Evolutionary conservation across 768 basidiomycete species (phyloP).

Genomic region (Termitomyces sp.): DNA sequence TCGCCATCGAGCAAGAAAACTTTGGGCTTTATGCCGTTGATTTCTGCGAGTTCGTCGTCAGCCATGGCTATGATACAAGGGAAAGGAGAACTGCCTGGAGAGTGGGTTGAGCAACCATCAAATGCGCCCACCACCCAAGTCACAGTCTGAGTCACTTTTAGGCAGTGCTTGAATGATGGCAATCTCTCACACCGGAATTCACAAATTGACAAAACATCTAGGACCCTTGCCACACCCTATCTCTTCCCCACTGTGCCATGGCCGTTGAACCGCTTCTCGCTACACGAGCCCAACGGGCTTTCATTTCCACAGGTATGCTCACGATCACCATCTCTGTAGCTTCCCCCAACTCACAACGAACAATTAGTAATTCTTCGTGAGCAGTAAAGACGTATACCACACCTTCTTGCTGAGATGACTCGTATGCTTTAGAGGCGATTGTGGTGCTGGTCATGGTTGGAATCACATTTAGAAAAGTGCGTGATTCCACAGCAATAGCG

Average conservation of each 20-base stretch:
- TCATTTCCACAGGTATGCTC: constrained; percentile 66
- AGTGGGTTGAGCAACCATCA: neutral
- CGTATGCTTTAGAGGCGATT: constrained; percentile 58
- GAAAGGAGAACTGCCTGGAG: neutral
- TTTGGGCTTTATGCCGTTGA: constrained; percentile 51
- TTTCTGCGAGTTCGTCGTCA: constrained; percentile 48
- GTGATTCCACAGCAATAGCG: constrained; percentile 20
- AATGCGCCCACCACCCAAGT: neutral
- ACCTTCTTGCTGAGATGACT: constrained; percentile 1
- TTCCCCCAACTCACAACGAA: constrained; percentile 11
- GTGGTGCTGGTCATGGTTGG: constrained; percentile 75
- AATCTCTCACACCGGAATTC: neutral
- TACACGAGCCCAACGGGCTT: constrained; percentile 70
- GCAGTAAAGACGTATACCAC: constrained; percentile 26
- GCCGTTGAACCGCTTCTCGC: constrained; percentile 69
- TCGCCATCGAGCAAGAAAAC: constrained; percentile 46
- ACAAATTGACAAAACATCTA: neutral
- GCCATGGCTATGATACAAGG: constrained; percentile 17
- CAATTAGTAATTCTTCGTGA: constrained; percentile 56
- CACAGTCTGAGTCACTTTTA: neutral
- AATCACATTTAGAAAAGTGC: constrained; percentile 64
- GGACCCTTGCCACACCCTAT: neutral
- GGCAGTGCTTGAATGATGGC: constrained; percentile 1
- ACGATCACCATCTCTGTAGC: neutral
- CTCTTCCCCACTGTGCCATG: constrained; percentile 38